These are phyloP conservation scores for Candida gigantensis DNA, from an alignment of 1,139 yeast genomes.

Conservation along the genomic window DNA sequence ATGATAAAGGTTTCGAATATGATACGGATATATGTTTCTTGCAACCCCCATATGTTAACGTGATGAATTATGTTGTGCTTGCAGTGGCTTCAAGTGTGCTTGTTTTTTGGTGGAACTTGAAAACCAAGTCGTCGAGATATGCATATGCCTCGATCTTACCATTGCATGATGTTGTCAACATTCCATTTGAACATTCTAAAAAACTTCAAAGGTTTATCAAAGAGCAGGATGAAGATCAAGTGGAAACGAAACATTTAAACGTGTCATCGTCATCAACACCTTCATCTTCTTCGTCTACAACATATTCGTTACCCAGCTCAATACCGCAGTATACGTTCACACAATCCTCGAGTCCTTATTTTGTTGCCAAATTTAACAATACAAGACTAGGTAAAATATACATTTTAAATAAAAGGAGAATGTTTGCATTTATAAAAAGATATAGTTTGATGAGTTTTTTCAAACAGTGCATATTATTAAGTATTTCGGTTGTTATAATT, in stretches of 20 bases:
- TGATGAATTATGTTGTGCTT: slow-evolving; percentile 36
- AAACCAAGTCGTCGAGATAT: slow-evolving; percentile 16
- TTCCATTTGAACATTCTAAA: slow-evolving; percentile 16
- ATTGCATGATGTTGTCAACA: slow-evolving; percentile 9
- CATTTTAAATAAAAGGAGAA: slow-evolving; percentile 8
- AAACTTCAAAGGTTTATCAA: slow-evolving; percentile 25
- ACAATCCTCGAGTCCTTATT: slow-evolving; percentile 2
- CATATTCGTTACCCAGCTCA: slow-evolving; percentile 11
- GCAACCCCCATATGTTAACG: slow-evolving; percentile 50
- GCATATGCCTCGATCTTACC: slow-evolving; percentile 19
- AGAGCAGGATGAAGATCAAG: slow-evolving; percentile 22
- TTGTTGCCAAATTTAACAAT: slow-evolving; percentile 7
- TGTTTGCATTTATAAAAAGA: slow-evolving; percentile 16
- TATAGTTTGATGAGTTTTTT: slow-evolving; percentile 21
- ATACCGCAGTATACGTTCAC: slow-evolving; percentile 19
- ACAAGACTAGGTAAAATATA: slow-evolving; percentile 10
- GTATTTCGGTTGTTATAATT: slow-evolving; percentile 18
- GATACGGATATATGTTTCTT: slow-evolving; percentile 48
- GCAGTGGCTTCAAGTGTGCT: slow-evolving; percentile 36
- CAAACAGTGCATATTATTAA: slow-evolving; percentile 22
- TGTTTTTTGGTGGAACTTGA: slow-evolving; percentile 33
- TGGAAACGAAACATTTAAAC: slow-evolving; percentile 1
- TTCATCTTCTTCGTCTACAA: background rate
- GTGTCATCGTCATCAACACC: too few species aligned
- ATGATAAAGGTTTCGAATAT: slow-evolving; percentile 23